These are phyloP conservation scores for Cerrena zonata DNA, from an alignment of 1,284 basidiomycete species.

Conservation along the genomic window DNA sequence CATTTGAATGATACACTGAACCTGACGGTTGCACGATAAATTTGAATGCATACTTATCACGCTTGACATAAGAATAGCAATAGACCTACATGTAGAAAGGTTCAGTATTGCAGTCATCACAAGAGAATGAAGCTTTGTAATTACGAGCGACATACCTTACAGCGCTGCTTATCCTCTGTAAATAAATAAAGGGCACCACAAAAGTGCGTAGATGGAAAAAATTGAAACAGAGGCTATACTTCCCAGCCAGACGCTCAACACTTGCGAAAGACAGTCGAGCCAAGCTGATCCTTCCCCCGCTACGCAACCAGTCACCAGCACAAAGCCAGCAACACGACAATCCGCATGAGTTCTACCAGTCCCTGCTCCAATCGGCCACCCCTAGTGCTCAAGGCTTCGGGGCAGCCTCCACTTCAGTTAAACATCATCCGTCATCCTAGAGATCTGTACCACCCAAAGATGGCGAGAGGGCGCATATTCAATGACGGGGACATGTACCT, in stretches of 20 bases:
- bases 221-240: conserved; percentile 3
- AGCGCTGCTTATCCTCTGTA: too few relatives aligned
- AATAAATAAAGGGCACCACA: conserved; percentile 5
- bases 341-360: conserved; percentile 12
- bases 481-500: conserved; percentile 9
- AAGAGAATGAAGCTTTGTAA: too few relatives aligned
- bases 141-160: too few relatives aligned
- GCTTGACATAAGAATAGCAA: too few relatives aligned
- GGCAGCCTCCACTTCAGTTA: conserved; percentile 7
- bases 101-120: too few relatives aligned
- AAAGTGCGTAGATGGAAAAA: conserved; percentile 11
- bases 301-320: conserved; percentile 10
- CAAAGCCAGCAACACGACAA: conserved; percentile 3
- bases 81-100: too few relatives aligned
- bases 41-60: too few relatives aligned
- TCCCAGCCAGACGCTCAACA: conserved; percentile 4
- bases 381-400: conserved; percentile 17
- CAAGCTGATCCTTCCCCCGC: conserved; percentile 9
- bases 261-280: conserved; percentile 10
- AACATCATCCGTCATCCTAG: conserved; percentile 5
- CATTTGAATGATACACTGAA: too few relatives aligned
- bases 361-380: conserved; percentile 10
- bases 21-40: too few relatives aligned
- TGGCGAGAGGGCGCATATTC: not conserved
- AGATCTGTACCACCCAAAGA: not conserved